A percentile compares a stretch with the other conserved stretches of the same genome.
Evolutionary conservation across 2,329 filamentous ascomycete species (phyloP).

Genomic region (Aspergillus felis): DNA sequence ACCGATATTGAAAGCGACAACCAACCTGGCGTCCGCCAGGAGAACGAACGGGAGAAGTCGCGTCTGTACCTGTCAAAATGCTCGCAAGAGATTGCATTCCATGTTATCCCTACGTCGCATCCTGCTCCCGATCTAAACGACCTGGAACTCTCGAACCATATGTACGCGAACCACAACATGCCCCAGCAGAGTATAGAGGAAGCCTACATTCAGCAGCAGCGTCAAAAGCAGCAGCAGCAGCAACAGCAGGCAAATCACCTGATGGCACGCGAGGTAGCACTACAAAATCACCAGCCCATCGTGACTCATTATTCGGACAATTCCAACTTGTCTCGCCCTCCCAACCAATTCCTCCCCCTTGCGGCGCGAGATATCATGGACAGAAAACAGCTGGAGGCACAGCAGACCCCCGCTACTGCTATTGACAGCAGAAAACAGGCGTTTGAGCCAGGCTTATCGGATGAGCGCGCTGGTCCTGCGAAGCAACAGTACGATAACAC

Average conservation of each 20-base stretch:
- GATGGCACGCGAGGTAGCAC: constrained; percentile 51
- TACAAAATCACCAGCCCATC: constrained; percentile 59
- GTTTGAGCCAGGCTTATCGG: constrained; percentile 40
- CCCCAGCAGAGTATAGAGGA: constrained; percentile 57
- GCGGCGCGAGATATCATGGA: constrained; percentile 40
- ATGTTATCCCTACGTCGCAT: constrained; percentile 62
- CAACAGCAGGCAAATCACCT: constrained; percentile 36
- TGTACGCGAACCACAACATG: constrained; percentile 49
- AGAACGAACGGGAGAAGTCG: constrained; percentile 60
- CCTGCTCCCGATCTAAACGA: constrained; percentile 52
- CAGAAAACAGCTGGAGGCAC: constrained; percentile 36
- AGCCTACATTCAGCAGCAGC: constrained; percentile 55
- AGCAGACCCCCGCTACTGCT: constrained; percentile 51
- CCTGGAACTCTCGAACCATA: constrained; percentile 40
- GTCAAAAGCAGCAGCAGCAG: constrained; percentile 48
- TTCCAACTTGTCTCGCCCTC: constrained; percentile 36
- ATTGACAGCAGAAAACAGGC: constrained; percentile 49
- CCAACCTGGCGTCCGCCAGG: constrained; percentile 51
- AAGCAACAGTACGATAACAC: constrained; percentile 59
- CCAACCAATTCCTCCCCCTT: constrained; percentile 40
- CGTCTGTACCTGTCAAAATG: constrained; percentile 62
- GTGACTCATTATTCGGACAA: constrained; percentile 46
- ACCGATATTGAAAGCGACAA: constrained; percentile 41
- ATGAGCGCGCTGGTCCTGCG: constrained; percentile 56
- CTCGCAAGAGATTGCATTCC: constrained; percentile 65